Evolutionary conservation across 345 rosid species (phyloP).

Genomic region (Moricandia moricandioides): DNA sequence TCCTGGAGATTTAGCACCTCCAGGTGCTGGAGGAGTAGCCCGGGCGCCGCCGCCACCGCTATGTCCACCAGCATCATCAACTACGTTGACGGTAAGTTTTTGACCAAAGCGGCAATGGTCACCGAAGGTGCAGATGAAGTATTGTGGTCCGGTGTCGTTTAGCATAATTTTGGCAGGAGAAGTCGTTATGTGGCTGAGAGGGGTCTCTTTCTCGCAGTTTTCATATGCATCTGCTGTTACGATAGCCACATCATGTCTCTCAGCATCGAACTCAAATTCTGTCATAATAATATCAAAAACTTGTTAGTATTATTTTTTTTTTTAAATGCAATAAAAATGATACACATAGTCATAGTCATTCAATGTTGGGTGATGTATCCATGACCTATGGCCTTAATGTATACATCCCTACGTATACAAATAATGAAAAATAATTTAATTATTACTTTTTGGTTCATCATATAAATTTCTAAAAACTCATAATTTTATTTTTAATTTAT

Average conservation of each 20-base stretch:
- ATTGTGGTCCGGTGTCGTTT: slow-evolving; percentile 43
- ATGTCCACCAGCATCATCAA: slow-evolving; percentile 18
- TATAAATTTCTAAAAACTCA: too few species aligned
- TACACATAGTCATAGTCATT: not conserved
- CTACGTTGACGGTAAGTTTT: slow-evolving; percentile 43
- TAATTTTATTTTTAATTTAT: too few species aligned
- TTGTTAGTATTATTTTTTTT: not conserved
- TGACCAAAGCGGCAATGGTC: slow-evolving; percentile 51
- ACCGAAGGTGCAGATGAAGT: slow-evolving; percentile 43
- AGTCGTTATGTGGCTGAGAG: slow-evolving; percentile 14
- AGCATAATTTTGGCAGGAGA: slow-evolving; percentile 48
- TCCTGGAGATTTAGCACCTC: too few species aligned
- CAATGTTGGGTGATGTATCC: not conserved
- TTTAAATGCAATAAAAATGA: not conserved
- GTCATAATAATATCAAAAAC: not conserved
- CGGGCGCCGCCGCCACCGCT: slow-evolving; percentile 29
- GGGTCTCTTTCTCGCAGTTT: slow-evolving; percentile 37
- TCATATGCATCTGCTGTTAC: slow-evolving; percentile 44
- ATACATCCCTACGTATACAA: too few species aligned
- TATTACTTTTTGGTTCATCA: too few species aligned
- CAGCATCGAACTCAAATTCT: slow-evolving; percentile 54
- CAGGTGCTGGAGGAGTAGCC: not conserved
- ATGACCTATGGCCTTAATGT: not conserved
- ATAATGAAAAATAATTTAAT: too few species aligned
- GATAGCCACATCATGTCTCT: slow-evolving; percentile 51